phyloP scores from a whole-genome alignment of 1,139 yeast species.

The Waltiozyma sp. region DNA sequence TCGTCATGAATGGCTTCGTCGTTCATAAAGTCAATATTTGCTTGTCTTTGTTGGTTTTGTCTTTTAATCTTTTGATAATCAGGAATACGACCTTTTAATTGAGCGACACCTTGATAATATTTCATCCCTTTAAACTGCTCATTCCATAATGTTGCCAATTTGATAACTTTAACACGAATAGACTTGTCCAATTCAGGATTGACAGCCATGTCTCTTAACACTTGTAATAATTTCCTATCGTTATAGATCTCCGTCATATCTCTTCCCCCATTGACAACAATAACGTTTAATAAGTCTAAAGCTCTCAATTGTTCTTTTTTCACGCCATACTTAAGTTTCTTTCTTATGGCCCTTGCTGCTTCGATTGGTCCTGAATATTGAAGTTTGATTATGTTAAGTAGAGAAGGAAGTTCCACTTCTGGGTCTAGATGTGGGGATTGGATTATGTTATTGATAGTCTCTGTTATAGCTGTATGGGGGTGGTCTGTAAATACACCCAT shows the following conservation, averaged over 20 bases:
- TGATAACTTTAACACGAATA: constrained; percentile 23
- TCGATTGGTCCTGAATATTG: constrained; percentile 44
- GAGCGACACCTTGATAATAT: constrained; percentile 41
- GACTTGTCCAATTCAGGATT: constrained; percentile 34
- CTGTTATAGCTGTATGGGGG: constrained; percentile 45
- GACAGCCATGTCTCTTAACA: constrained; percentile 28
- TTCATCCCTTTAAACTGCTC: constrained; percentile 39
- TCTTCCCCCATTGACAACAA: constrained; percentile 67
- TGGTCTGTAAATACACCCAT: constrained; percentile 43
- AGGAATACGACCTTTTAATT: constrained; percentile 31
- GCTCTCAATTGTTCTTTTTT: constrained; percentile 53
- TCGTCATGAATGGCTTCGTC: constrained; percentile 33
- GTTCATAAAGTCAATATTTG: constrained; percentile 29
- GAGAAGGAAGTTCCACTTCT: constrained; percentile 29
- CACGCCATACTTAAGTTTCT: constrained; percentile 78
- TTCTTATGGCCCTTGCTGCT: constrained; percentile 85
- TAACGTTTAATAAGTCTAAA: constrained; percentile 56
- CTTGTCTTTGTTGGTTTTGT: too few species aligned
- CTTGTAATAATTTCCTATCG: constrained; percentile 62
- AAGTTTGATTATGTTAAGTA: constrained; percentile 22
- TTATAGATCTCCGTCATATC: constrained; percentile 38
- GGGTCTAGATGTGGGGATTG: constrained; percentile 28
- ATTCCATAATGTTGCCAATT: constrained; percentile 56
- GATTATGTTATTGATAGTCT: constrained; percentile 35
- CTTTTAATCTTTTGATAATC: constrained; percentile 5